Percentiles rank a stretch among this genome's conserved stretches.
phyloP scores from a whole-genome alignment of 1,284 basidiomycete genomes.

The Marasmius sp. region DNA sequence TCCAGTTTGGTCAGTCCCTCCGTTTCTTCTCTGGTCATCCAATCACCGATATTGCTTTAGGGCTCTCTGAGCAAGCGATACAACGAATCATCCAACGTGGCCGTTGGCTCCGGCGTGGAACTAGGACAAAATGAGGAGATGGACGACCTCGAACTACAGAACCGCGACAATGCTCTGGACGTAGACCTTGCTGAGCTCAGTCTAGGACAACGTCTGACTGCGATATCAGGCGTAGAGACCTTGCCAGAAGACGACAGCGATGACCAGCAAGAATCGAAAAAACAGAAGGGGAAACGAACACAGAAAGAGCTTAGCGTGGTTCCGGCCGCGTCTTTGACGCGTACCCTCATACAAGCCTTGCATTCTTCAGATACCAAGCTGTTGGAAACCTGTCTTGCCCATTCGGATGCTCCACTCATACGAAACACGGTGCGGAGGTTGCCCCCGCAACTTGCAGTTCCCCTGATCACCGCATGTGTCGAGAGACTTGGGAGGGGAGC shows the following conservation, averaged over 20 bases:
- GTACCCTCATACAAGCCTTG: conserved; percentile 93
- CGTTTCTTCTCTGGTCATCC: conserved; percentile 10
- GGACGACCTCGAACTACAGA: conserved; percentile 49
- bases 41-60: conserved; percentile 19
- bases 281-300: conserved; percentile 31
- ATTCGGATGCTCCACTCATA: conserved; percentile 82
- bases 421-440: conserved; percentile 87
- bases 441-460: conserved; percentile 88
- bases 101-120: conserved; percentile 62
- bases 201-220: conserved; percentile 83
- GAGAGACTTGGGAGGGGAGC: conserved; percentile 85
- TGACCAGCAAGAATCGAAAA: conserved; percentile 23
- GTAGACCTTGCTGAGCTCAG: conserved; percentile 87
- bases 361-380: conserved; percentile 92
- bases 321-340: conserved; percentile 87
- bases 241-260: conserved; percentile 48
- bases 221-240: conserved; percentile 52
- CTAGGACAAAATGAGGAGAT: conserved; percentile 58
- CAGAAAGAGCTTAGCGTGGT: conserved; percentile 47
- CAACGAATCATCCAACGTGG: conserved; percentile 57
- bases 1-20: conserved; percentile 24
- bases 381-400: conserved; percentile 85
- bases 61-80: conserved; percentile 55
- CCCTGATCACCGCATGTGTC: conserved; percentile 86
- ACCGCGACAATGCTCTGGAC: conserved; percentile 72